Percentiles rank a stretch among this genome's conserved stretches.
These are phyloP conservation scores for Solanum virginianum DNA, from an alignment of 257 asterid genomes.

Conservation along the genomic window DNA sequence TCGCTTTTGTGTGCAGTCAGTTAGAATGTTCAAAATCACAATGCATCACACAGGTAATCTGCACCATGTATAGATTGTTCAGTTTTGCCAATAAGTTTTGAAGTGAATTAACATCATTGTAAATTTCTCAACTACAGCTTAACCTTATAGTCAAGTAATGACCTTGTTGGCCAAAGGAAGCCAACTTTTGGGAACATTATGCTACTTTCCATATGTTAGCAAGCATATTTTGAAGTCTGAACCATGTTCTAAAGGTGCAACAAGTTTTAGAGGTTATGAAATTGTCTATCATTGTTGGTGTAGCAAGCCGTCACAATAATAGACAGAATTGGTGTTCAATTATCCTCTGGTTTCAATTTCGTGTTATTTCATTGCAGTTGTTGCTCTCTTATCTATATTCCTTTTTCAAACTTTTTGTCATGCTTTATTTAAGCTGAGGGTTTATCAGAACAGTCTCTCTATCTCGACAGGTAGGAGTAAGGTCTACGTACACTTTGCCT, in stretches of 20 bases:
- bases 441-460: no score
- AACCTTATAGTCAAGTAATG: neutral
- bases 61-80: neutral
- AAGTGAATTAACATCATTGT: neutral
- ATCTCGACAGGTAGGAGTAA: neutral
- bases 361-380: no score
- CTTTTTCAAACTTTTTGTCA: no score
- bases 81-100: neutral
- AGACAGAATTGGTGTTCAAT: neutral
- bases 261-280: neutral
- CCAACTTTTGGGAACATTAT: neutral
- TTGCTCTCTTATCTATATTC: neutral
- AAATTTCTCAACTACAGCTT: neutral
- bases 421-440: no score
- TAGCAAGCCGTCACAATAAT: neutral
- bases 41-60: neutral
- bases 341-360: neutral
- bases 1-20: neutral
- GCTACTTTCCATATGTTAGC: neutral
- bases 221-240: neutral
- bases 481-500: neutral
- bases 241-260: neutral
- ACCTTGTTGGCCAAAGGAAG: neutral
- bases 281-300: neutral
- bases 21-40: neutral